These are phyloP conservation scores for Cystofilobasidium capitatum DNA, from an alignment of 768 basidiomycete species.

Conservation along the genomic window DNA sequence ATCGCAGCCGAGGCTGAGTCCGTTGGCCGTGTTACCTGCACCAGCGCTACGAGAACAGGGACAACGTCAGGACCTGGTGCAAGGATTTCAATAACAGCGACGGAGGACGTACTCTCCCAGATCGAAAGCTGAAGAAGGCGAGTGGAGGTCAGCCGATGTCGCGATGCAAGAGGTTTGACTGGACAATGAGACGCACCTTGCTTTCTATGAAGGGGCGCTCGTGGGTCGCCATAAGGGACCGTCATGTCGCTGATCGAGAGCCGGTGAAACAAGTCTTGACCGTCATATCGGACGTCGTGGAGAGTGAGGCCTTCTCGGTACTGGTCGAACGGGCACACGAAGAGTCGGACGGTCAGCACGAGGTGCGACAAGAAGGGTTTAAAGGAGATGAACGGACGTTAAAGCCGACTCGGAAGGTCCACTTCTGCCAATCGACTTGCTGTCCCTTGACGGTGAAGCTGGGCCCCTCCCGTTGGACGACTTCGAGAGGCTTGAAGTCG, in stretches of 20 bases:
- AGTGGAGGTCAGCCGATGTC: no score
- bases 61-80: not conserved
- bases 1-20: constrained; percentile 31
- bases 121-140: no score
- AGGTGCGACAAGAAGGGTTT: no score
- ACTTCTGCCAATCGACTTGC: constrained; percentile 29
- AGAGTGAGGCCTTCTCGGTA: constrained; percentile 33
- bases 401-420: constrained; percentile 29
- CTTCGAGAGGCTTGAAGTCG: constrained; percentile 2
- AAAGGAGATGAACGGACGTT: constrained; percentile 9
- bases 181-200: no score
- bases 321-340: no score
- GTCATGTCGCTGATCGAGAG: constrained; percentile 33
- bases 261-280: constrained; percentile 33
- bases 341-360: no score
- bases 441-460: constrained; percentile 16
- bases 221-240: constrained; percentile 32
- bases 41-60: constrained; percentile 21
- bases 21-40: constrained; percentile 33
- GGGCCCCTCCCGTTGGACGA: constrained; percentile 4
- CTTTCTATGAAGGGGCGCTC: constrained; percentile 27
- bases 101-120: no score
- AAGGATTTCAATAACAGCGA: no score
- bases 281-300: constrained; percentile 33
- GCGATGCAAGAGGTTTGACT: no score